Percentiles rank a stretch among this genome's conserved stretches.
Evolutionary conservation across 2,329 filamentous ascomycete species (phyloP).

Genomic region (Verticillium longisporum): DNA sequence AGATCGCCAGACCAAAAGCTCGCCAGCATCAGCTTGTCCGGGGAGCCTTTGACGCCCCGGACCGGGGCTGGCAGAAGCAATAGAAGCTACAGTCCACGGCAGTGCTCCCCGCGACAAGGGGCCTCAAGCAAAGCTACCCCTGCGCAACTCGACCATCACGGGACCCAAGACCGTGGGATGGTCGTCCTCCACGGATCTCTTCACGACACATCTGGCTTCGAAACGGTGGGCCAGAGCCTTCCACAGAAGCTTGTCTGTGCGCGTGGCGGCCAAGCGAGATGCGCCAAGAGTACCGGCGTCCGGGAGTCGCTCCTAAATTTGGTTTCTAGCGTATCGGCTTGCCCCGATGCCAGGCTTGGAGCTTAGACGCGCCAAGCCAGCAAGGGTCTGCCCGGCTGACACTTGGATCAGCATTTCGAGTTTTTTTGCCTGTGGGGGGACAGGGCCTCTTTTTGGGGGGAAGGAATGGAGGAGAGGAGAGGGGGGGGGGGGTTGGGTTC

Average conservation of each 20-base stretch:
- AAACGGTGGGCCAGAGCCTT: neutral
- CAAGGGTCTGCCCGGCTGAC: neutral
- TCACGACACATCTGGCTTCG: neutral
- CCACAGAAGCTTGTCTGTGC: constrained; percentile 1
- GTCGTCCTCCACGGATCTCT: neutral
- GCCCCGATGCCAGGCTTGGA: neutral
- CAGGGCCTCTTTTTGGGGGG: neutral
- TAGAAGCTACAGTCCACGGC: neutral
- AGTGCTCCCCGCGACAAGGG: neutral
- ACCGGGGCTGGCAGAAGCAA: neutral
- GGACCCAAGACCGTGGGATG: neutral
- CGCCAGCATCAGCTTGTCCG: neutral
- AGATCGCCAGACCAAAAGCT: neutral
- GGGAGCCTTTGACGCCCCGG: neutral
- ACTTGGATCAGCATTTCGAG: neutral
- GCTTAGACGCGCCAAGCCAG: neutral
- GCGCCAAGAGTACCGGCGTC: neutral
- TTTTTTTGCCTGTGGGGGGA: neutral
- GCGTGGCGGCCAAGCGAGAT: neutral
- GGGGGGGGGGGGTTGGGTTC: no score
- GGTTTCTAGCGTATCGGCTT: constrained; percentile 2
- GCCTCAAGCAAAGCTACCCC: neutral
- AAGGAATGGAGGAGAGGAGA: neutral
- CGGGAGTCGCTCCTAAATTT: constrained; percentile 1
- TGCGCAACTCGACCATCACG: neutral